Evolutionary conservation across 2,329 filamentous ascomycete genomes (phyloP), one percentile per base, ranked within the genome.

Genomic region (Fusarium duplospermum): DNA sequence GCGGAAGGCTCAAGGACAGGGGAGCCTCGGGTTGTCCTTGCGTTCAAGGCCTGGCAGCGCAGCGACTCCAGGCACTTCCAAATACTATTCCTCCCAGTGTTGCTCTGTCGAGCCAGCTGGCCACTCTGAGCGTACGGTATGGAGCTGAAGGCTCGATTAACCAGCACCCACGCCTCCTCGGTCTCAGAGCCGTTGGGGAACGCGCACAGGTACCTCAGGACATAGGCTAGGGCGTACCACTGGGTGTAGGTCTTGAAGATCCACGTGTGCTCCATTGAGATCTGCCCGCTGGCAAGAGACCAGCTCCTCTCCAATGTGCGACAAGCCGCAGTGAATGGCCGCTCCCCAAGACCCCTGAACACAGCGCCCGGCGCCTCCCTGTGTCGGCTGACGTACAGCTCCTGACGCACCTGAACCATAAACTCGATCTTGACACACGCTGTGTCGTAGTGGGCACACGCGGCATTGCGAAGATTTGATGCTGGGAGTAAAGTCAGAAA

Each of bases 171-270:
- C 18, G 45, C 62, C 35, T 69, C 54, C n/a, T 66, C 47, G 2
- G 66, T 52, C 54, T 62, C 62, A 2, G 63, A 47, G 9, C n/a
- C 56, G 3, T 36, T 29, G n/a, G 66, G 66, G 47, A 62, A 69
- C 2, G 62, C 66, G 6, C 62, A 66, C 16, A 69, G 27, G 47
- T 69, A 69, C 29, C 66, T 52, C 38, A 69, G 20, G n/a, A 66
- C 38, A 18, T 69, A 69, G 6, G 66, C 66, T 14, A 69, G 66
- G 31, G 66, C 66, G 22, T 69, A 69, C 56, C 62, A 69, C 40
- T 66, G 66, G 13, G 62, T 66, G 16, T 69, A 69, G 10, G 50
- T 66, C 29, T 66, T 52, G 36, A 69, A 69, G 22, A 69, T 18
- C 66, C 66, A 69, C 5, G 45, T 45, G 47, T 56, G 61, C 20